Evolutionary conservation across 768 basidiomycete genomes (phyloP), one percentile per base, ranked within the genome.

Genomic region (Trametes punicea): DNA sequence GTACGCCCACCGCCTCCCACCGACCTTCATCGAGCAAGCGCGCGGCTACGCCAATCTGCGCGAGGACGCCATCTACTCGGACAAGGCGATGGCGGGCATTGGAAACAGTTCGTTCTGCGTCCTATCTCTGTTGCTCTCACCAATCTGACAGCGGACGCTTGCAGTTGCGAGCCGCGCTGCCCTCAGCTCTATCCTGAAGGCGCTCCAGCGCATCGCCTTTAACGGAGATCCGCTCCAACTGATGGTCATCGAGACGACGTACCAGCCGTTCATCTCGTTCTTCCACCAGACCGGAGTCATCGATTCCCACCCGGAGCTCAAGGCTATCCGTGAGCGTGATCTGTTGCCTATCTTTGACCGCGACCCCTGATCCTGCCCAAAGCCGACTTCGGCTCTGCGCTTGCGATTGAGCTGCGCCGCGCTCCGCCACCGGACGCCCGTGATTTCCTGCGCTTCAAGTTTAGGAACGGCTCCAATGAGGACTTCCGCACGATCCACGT

Each of bases 211-310:
- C 64, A 86, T 95, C 69, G 81, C 87, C 41, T 89, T 85, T 77
- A 83, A 85, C 64, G 83, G 80, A 59, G 86, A 90, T 73, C 85
- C 89, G 41, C 81, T 93, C 48, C 85, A 89, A 64, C 80, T 94
- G 73, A 76, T 87, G 71, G 69, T 92, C 62, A 77, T 90, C 62
- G 82, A 89, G 73, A 85, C 86, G 15, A 88, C 89, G 60, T 94
- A 94, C 77, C 92, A 93, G 70, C 86, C 92, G 13, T 91, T 95
- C 81, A 85, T 93, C 65, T 92, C 90, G 4, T 78, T 94, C 70
- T 88, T 94, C 81, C 82, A 85, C 67, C 81, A 88, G 70, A 82
- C 89, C 18, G 88, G 87, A 54, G 72, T 87, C 53, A 62, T 71
- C 62, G 74, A 80, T 58, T 71, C 78, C 25, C 71, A 83, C 67